Evolutionary conservation across 805 yeast genomes (phyloP), one percentile per base, ranked within the genome.

Genomic region (Saccharomyces cerevisiae): DNA sequence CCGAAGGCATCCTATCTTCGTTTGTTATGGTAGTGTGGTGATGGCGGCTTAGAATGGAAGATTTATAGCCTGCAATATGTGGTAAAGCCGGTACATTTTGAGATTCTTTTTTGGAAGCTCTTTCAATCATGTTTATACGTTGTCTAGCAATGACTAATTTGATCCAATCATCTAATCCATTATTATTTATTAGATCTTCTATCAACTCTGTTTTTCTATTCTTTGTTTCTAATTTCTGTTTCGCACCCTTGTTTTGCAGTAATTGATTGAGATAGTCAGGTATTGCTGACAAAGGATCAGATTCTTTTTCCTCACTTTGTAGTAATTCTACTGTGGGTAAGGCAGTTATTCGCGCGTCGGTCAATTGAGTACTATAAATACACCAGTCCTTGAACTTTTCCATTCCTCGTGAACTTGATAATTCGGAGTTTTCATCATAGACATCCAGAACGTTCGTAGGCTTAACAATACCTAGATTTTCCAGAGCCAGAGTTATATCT

Each of bases 401-500:
- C 46, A 80, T 74, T 2, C 85, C 87, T 29, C 58, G 68, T 52
- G 73, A 73, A 24, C 78, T 76, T 1, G 73, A 66, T 3, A 73
- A 71, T 49, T 76, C 73, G 2, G 76, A 72, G 57, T 82, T 66
- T 54, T 68, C 72, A 48, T 67, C 87, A 60, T 71, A 78, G 0
- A 82, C 76, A 57, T 83, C 89, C 32, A 85, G 65, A 9, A 71
- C 51, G 48, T 76, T 77, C 3, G 77, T 74, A 0, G 92, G 90
- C 47, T 80, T 79, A 17, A 89, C 70, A 47, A 86, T 70, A 14
- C 84, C 86, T 24, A 81, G 67, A 55, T 82, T 81, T 31, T 80
- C 76, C 70, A 91, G 75, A 0, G 94, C 89, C 63, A 82, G 81
- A 17, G 88, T 72, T 5, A 88, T 74, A 66, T 92, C 98, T 56